A percentile compares a stretch with the other conserved stretches of the same genome.
Evolutionary conservation across 1,284 basidiomycete species (phyloP).

Genomic region (Albatrellus sp.): DNA sequence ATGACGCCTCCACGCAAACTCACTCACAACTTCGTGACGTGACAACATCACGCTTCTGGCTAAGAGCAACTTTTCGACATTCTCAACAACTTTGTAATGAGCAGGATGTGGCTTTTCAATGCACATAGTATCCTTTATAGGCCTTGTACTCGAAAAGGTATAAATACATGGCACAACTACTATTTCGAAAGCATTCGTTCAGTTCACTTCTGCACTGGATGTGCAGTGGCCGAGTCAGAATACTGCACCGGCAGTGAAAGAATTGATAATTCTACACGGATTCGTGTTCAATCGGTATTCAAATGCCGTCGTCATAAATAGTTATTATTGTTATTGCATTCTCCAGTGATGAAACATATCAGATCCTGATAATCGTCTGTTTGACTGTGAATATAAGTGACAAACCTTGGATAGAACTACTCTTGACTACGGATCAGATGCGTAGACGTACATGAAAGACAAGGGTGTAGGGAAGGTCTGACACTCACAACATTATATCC

Average conservation of each 20-base stretch:
- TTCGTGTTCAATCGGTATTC: too few relatives aligned
- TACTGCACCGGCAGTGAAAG: too few relatives aligned
- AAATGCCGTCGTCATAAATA: too few relatives aligned
- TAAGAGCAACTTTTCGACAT: background rate
- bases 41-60: background rate
- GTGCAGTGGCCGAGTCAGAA: too few relatives aligned
- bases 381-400: too few relatives aligned
- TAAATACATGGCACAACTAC: background rate
- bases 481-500: constrained; percentile 52
- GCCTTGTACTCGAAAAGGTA: background rate
- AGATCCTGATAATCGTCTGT: too few relatives aligned
- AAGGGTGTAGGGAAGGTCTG: constrained; percentile 63
- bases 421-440: background rate
- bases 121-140: background rate
- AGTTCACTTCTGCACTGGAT: too few relatives aligned
- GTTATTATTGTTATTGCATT: too few relatives aligned
- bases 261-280: too few relatives aligned
- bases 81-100: background rate
- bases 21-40: background rate
- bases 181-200: background rate
- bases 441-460: constrained; percentile 1
- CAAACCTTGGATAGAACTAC: background rate
- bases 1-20: constrained; percentile 1
- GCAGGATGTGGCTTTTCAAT: background rate
- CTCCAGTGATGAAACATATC: too few relatives aligned